A percentile compares a stretch with the other conserved stretches of the same genome.
phyloP scores from a whole-genome alignment of 2,329 filamentous ascomycete species.

The Microdochium trichocladiopsis region DNA sequence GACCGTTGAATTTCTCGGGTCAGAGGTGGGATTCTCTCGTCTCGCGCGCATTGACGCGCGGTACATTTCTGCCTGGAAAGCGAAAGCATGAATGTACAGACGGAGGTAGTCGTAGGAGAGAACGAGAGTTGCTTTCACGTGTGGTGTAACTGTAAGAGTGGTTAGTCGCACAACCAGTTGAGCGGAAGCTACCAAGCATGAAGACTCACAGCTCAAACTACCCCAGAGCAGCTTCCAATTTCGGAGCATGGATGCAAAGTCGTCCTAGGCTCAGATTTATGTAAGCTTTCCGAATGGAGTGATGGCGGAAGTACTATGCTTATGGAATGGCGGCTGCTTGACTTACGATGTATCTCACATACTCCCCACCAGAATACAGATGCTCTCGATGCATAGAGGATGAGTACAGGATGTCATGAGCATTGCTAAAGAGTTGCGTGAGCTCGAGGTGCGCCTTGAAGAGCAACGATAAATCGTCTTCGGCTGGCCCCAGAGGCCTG shows the following conservation, averaged over 20 bases:
- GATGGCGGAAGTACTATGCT: too few species aligned
- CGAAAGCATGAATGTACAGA: conserved; percentile 69
- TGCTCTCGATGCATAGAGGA: conserved; percentile 64
- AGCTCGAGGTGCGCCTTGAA: conserved; percentile 67
- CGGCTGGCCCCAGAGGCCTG: conserved; percentile 46
- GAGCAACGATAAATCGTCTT: conserved; percentile 61
- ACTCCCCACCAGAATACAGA: conserved; percentile 63
- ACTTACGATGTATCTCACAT: conserved; percentile 60
- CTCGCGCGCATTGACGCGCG: conserved; percentile 25
- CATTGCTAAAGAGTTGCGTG: conserved; percentile 66
- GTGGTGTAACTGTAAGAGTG: conserved; percentile 42
- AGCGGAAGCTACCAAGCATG: not conserved
- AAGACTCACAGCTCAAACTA: conserved; percentile 51
- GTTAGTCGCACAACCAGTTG: not conserved
- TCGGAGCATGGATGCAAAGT: conserved; percentile 61
- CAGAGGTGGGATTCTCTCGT: conserved; percentile 10
- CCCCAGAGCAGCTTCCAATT: conserved; percentile 68
- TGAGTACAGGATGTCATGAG: conserved; percentile 67
- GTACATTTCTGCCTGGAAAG: conserved; percentile 64
- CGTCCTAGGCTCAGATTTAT: too few species aligned
- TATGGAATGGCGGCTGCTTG: not conserved
- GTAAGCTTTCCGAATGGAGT: too few species aligned
- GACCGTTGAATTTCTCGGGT: not conserved
- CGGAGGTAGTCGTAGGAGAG: conserved; percentile 68
- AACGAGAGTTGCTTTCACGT: conserved; percentile 59